Evolutionary conservation across 192 early-diverging fungal species (phyloP).

Genomic region (Mortierella antarctica): DNA sequence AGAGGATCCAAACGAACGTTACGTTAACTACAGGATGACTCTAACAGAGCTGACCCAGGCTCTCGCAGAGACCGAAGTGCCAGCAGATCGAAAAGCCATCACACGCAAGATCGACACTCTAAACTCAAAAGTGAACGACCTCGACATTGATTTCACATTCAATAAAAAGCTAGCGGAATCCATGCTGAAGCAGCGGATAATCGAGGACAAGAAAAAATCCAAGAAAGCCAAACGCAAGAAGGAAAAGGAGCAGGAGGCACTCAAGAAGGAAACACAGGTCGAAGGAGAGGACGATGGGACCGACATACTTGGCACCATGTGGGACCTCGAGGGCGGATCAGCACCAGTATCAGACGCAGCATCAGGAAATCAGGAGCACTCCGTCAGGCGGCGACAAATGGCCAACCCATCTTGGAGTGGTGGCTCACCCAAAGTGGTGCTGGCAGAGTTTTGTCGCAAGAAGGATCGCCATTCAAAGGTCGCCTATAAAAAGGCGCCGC

Average conservation of each 20-base stretch:
- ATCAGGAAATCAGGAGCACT: neutral
- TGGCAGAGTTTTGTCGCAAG: slow-evolving; percentile 50
- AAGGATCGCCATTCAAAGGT: slow-evolving; percentile 47
- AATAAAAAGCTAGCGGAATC: slow-evolving; percentile 45
- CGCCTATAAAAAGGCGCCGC: slow-evolving; percentile 21
- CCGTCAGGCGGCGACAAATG: slow-evolving; percentile 18
- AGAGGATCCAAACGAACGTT: slow-evolving; percentile 44
- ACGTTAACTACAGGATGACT: slow-evolving; percentile 33
- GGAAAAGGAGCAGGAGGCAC: slow-evolving; percentile 34
- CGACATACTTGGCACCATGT: slow-evolving; percentile 50
- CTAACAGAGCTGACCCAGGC: slow-evolving; percentile 15
- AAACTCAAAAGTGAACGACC: slow-evolving; percentile 39
- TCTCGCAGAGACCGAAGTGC: slow-evolving; percentile 6
- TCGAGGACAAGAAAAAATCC: slow-evolving; percentile 33
- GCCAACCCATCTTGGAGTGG: slow-evolving; percentile 52
- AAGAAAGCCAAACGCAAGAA: slow-evolving; percentile 42
- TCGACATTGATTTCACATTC: slow-evolving; percentile 57
- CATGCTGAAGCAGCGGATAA: slow-evolving; percentile 30
- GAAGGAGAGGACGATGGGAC: slow-evolving; percentile 26
- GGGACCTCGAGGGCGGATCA: slow-evolving; percentile 19
- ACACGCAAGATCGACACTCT: slow-evolving; percentile 34
- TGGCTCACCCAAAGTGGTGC: slow-evolving; percentile 42
- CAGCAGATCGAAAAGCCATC: slow-evolving; percentile 20
- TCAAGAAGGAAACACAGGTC: slow-evolving; percentile 12
- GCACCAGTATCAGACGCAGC: neutral